These are phyloP conservation scores for Seiridium unicorne DNA, from an alignment of 2,329 filamentous ascomycete species.

Conservation along the genomic window DNA sequence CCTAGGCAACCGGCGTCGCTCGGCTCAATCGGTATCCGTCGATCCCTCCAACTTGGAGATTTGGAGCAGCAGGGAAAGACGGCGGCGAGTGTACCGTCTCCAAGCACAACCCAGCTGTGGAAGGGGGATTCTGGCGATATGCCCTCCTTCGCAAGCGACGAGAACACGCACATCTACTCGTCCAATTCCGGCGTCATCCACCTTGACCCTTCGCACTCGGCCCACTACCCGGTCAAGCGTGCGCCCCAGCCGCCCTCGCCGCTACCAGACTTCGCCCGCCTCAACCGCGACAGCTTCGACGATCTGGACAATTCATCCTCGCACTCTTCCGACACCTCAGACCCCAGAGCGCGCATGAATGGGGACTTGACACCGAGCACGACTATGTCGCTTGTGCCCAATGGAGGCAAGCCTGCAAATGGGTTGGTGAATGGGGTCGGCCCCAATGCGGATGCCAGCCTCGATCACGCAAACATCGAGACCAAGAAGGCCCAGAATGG, in stretches of 20 bases:
- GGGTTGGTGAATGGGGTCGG: slow-evolving; percentile 1
- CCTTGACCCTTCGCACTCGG: slow-evolving; percentile 25
- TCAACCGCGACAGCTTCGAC: slow-evolving; percentile 48
- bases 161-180: slow-evolving; percentile 29
- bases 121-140: slow-evolving; percentile 29
- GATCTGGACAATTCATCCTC: slow-evolving; percentile 53
- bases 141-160: slow-evolving; percentile 54
- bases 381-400: slow-evolving; percentile 59
- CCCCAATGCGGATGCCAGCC: neutral
- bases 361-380: slow-evolving; percentile 41
- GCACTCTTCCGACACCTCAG: slow-evolving; percentile 51
- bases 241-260: neutral
- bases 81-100: neutral
- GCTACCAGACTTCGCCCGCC: slow-evolving; percentile 14
- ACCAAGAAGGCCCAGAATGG: neutral
- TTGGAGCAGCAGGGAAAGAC: neutral
- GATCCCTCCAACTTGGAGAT: neutral
- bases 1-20: neutral
- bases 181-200: slow-evolving; percentile 27
- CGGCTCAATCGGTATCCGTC: neutral
- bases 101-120: neutral
- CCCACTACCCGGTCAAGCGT: slow-evolving; percentile 4
- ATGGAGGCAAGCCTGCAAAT: slow-evolving; percentile 36
- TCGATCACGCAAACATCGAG: neutral
- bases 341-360: slow-evolving; percentile 41